A percentile compares a stretch with the other conserved stretches of the same genome.
These are phyloP conservation scores for Coniella lustricola DNA, from an alignment of 2,329 filamentous ascomycete genomes.

Conservation along the genomic window DNA sequence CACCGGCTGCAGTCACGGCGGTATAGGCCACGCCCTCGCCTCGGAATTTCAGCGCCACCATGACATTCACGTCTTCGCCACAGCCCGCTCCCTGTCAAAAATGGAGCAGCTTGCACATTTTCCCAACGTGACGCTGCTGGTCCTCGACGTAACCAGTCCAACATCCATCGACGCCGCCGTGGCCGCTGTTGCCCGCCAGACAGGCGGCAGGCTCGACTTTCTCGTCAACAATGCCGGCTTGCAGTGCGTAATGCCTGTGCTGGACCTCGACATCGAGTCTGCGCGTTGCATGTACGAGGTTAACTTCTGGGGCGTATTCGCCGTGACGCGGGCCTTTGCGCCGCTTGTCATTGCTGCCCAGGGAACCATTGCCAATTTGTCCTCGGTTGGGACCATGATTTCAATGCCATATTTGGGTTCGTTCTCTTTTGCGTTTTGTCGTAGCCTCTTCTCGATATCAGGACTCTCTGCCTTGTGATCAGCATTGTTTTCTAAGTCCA, in stretches of 20 bases:
- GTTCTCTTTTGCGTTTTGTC: not conserved
- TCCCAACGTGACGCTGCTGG: conserved; percentile 16
- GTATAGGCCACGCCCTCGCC: conserved; percentile 25
- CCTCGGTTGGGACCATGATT: conserved; percentile 40
- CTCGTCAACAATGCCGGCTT: conserved; percentile 54
- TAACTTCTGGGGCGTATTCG: conserved; percentile 51
- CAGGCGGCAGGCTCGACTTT: conserved; percentile 31
- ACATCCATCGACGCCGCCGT: conserved; percentile 21
- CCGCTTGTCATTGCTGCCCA: conserved; percentile 41
- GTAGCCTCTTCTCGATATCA: conserved; percentile 35
- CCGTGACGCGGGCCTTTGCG: conserved; percentile 44
- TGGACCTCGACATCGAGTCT: conserved; percentile 45
- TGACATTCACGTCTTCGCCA: conserved; percentile 24
- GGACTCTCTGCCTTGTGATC: conserved; percentile 33
- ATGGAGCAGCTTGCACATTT: conserved; percentile 19
- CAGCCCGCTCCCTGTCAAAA: conserved; percentile 24
- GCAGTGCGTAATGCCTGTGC: conserved; percentile 31
- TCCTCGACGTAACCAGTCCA: conserved; percentile 26
- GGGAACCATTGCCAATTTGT: conserved; percentile 48
- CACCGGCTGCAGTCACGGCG: conserved; percentile 28
- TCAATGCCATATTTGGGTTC: conserved; percentile 1
- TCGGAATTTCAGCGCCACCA: conserved; percentile 22
- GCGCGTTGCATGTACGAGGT: conserved; percentile 31
- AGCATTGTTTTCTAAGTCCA: conserved; percentile 38
- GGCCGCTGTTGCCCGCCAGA: not conserved